Evolutionary conservation across 257 asterid genomes (phyloP).

Genomic region (Leonotis leonurus): DNA sequence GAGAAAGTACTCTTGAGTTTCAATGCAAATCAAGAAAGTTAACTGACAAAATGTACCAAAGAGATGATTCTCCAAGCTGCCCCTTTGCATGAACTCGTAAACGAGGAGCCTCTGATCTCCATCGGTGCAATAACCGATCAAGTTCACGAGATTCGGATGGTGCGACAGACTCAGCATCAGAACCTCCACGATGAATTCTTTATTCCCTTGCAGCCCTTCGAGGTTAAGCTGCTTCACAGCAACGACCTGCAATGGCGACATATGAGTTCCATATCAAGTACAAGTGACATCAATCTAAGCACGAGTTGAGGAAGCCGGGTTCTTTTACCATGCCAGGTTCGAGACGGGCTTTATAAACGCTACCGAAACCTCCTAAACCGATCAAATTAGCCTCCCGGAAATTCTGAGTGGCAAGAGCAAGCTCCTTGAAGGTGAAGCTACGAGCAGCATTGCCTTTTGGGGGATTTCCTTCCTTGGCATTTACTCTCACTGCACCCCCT

Average conservation of each 20-base stretch:
- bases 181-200: slow-evolving; percentile 84
- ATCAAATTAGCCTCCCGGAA: slow-evolving; percentile 65
- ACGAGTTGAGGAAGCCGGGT: no score
- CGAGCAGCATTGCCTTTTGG: slow-evolving; percentile 47
- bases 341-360: slow-evolving; percentile 66
- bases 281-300: no score
- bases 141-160: slow-evolving; percentile 77
- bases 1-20: no score
- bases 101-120: slow-evolving; percentile 90
- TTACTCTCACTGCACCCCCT: slow-evolving; percentile 29
- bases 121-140: slow-evolving; percentile 79
- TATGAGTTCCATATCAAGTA: not conserved
- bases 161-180: slow-evolving; percentile 83
- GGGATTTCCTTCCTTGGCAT: slow-evolving; percentile 24
- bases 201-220: slow-evolving; percentile 85
- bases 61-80: slow-evolving; percentile 83
- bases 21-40: not conserved
- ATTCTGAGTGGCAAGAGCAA: slow-evolving; percentile 65
- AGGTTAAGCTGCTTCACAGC: slow-evolving; percentile 88
- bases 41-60: slow-evolving; percentile 43
- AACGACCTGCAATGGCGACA: no score
- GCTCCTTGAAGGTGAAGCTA: slow-evolving; percentile 73
- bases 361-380: slow-evolving; percentile 88
- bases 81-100: slow-evolving; percentile 86
- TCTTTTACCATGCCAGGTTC: slow-evolving; percentile 60